These are phyloP conservation scores for Przewalskia tangutica DNA, from an alignment of 257 asterid genomes.

Conservation along the genomic window DNA sequence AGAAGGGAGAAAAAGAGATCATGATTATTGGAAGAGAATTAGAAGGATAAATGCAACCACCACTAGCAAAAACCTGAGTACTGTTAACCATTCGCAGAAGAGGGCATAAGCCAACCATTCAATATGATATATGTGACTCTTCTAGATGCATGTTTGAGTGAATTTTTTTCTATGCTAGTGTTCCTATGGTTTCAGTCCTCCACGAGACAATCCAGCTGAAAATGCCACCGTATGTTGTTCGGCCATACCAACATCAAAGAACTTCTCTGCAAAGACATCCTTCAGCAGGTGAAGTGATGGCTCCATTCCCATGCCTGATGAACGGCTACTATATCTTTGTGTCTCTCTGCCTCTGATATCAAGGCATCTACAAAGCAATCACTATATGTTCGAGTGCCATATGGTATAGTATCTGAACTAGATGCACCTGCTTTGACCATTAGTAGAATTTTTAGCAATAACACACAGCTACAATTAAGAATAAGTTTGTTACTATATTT, in stretches of 20 bases:
- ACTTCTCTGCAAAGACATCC: conserved; percentile 41
- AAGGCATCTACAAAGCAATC: conserved; percentile 67
- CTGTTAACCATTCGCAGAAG: neutral
- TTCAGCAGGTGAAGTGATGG: conserved; percentile 50
- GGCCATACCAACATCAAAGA: conserved; percentile 88
- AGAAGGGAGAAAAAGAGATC: neutral
- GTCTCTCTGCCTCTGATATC: conserved; percentile 48
- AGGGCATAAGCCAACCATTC: neutral
- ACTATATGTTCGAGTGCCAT: conserved; percentile 42
- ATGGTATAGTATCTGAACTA: conserved; percentile 12
- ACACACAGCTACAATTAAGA: neutral
- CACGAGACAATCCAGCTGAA: conserved; percentile 74
- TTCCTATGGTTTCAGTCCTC: conserved; percentile 61
- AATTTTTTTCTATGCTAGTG: neutral
- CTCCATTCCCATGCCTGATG: conserved; percentile 89
- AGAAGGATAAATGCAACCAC: neutral
- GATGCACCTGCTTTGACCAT: conserved; percentile 24
- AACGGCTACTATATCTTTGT: conserved; percentile 71
- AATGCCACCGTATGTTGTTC: conserved; percentile 95
- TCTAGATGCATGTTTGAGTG: neutral
- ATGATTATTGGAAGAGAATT: neutral
- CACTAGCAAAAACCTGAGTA: neutral
- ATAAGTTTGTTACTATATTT: neutral
- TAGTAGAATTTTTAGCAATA: neutral
- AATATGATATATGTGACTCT: neutral